These are phyloP conservation scores for Penicillium coffeae DNA, from an alignment of 495 filamentous ascomycete genomes.

Conservation along the genomic window DNA sequence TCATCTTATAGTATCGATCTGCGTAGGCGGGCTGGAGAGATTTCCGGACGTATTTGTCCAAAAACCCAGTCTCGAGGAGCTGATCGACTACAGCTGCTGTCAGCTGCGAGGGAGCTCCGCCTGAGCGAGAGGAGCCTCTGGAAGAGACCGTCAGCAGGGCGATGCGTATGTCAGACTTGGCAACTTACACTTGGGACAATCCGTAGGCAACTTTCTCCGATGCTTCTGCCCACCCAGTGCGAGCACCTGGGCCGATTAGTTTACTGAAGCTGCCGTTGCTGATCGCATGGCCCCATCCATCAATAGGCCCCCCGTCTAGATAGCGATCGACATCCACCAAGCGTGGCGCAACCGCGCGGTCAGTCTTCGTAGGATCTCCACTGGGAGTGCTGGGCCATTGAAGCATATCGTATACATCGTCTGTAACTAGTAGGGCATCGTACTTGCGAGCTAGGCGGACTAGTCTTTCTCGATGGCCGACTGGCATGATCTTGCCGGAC, in stretches of 20 bases:
- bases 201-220: slow-evolving; percentile 63
- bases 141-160: slow-evolving; percentile 9
- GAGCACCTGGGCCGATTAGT: slow-evolving; percentile 69
- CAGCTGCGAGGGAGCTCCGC: slow-evolving; percentile 73
- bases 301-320: slow-evolving; percentile 50
- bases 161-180: too few relatives aligned
- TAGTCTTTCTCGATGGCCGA: slow-evolving; percentile 55
- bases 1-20: slow-evolving; percentile 49
- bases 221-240: slow-evolving; percentile 81
- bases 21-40: slow-evolving; percentile 52
- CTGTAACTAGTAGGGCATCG: slow-evolving; percentile 74
- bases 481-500: slow-evolving; percentile 66
- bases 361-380: slow-evolving; percentile 11
- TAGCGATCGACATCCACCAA: slow-evolving; percentile 73
- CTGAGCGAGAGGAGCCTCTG: slow-evolving; percentile 65
- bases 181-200: slow-evolving; percentile 58
- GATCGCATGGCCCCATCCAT: slow-evolving; percentile 68
- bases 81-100: slow-evolving; percentile 61
- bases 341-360: slow-evolving; percentile 56
- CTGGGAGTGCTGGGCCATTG: slow-evolving; percentile 57
- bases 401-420: slow-evolving; percentile 90
- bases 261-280: slow-evolving; percentile 86
- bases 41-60: slow-evolving; percentile 49
- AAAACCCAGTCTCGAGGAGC: slow-evolving; percentile 48
- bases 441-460: slow-evolving; percentile 65